phyloP scores from a whole-genome alignment of 2,329 filamentous ascomycete genomes.

The Diaporthe batatas region DNA sequence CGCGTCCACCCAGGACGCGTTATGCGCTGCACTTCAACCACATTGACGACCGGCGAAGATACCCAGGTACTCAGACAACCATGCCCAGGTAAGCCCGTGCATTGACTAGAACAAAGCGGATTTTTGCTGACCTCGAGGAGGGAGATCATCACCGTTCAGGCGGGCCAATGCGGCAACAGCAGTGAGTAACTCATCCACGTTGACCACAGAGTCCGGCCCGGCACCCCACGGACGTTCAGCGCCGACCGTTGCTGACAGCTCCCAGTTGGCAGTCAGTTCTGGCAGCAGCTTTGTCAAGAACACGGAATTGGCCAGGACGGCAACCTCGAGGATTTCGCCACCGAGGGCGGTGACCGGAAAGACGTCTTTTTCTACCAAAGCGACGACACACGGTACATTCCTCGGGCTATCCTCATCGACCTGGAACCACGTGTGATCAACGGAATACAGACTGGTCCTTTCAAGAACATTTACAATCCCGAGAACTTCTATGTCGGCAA shows the following conservation, averaged over 20 bases:
- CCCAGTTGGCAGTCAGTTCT: conserved; percentile 95
- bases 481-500: conserved; percentile 99
- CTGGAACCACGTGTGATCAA: conserved; percentile 95
- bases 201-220: conserved; percentile 42
- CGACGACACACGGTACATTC: conserved; percentile 98
- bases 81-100: conserved; percentile 52
- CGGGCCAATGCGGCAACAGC: conserved; percentile 99
- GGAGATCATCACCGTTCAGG: conserved; percentile 99
- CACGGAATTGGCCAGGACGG: conserved; percentile 98
- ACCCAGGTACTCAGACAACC: conserved; percentile 27
- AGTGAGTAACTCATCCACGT: conserved; percentile 72
- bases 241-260: conserved; percentile 49
- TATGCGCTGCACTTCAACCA: conserved; percentile 1
- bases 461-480: conserved; percentile 99
- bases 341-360: conserved; percentile 96
- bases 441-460: conserved; percentile 90
- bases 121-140: conserved; percentile 60
- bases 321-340: conserved; percentile 97
- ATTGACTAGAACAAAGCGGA: background rate
- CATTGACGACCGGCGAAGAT: conserved; percentile 17
- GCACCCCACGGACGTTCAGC: conserved; percentile 30
- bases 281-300: conserved; percentile 98
- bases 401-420: conserved; percentile 93
- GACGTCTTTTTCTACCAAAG: conserved; percentile 99
- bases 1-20: conserved; percentile 34